These are phyloP conservation scores for Talaromyces stipitatus DNA, from an alignment of 495 filamentous ascomycete genomes.

Conservation along the genomic window DNA sequence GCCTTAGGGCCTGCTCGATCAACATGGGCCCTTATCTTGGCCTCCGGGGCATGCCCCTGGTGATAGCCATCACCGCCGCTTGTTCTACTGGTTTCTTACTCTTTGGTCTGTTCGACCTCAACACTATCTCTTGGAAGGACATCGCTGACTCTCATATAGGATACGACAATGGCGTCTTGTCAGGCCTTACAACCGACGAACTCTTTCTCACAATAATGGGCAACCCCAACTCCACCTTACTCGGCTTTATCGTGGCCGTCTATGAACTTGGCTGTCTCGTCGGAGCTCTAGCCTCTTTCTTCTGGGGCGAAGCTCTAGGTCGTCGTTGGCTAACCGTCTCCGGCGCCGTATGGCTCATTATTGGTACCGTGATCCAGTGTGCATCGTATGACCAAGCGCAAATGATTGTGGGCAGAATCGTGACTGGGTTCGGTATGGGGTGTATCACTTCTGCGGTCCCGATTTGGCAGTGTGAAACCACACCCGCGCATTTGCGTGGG, in stretches of 20 bases:
- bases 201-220: slow-evolving; percentile 4
- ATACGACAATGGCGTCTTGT: slow-evolving; percentile 8
- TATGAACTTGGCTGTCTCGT: slow-evolving; percentile 73
- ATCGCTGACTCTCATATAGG: neutral
- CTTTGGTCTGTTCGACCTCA: neutral
- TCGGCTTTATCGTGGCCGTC: slow-evolving; percentile 34
- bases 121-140: neutral
- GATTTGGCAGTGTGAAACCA: slow-evolving; percentile 73
- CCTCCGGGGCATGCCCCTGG: slow-evolving; percentile 7
- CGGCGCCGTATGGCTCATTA: slow-evolving; percentile 59
- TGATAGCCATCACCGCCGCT: neutral
- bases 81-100: slow-evolving; percentile 6
- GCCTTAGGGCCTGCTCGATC: no score
- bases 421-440: slow-evolving; percentile 61
- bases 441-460: slow-evolving; percentile 63
- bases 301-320: slow-evolving; percentile 63
- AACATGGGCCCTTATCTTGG: slow-evolving; percentile 5
- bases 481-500: slow-evolving; percentile 64
- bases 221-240: slow-evolving; percentile 3
- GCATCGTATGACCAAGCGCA: slow-evolving; percentile 53
- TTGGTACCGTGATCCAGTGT: slow-evolving; percentile 60
- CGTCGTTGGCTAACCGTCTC: slow-evolving; percentile 62
- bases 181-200: slow-evolving; percentile 3
- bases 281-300: slow-evolving; percentile 60
- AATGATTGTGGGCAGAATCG: slow-evolving; percentile 55